A percentile compares a stretch with the other conserved stretches of the same genome.
These are phyloP conservation scores for Solanum tarijense DNA, from an alignment of 257 asterid species.

Conservation along the genomic window DNA sequence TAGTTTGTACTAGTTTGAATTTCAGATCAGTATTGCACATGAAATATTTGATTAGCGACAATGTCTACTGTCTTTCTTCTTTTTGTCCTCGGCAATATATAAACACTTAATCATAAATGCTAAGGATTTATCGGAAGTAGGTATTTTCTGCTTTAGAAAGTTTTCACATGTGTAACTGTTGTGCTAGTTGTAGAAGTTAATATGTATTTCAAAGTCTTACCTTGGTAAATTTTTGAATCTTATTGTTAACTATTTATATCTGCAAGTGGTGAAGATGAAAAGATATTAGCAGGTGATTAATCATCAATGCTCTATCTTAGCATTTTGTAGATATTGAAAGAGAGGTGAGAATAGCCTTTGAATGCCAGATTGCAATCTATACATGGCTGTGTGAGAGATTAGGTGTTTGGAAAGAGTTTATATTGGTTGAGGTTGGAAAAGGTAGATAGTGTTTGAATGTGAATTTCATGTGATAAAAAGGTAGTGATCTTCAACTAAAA, in stretches of 20 bases:
- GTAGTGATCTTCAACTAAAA: neutral
- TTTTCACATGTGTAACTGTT: neutral
- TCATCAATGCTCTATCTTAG: neutral
- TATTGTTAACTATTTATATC: neutral
- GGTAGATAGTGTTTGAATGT: neutral
- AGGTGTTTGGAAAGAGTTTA: neutral
- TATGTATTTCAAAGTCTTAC: neutral
- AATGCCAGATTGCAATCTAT: neutral
- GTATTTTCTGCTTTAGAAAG: neutral
- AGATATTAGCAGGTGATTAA: neutral
- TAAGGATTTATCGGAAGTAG: neutral
- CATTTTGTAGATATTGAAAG: neutral
- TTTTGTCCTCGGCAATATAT: neutral
- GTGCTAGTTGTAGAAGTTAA: neutral
- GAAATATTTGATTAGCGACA: neutral
- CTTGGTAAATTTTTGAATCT: neutral
- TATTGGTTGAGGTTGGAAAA: neutral
- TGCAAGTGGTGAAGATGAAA: neutral
- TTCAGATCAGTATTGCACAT: neutral
- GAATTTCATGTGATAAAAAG: neutral
- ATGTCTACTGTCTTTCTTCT: neutral
- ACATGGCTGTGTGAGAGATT: neutral
- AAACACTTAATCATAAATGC: neutral
- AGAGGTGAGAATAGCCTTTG: neutral
- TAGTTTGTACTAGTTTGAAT: neutral